Evolutionary conservation across 2,329 filamentous ascomycete genomes (phyloP), one percentile per base, ranked within the genome.

Genomic region (Boeremia lycopersici): DNA sequence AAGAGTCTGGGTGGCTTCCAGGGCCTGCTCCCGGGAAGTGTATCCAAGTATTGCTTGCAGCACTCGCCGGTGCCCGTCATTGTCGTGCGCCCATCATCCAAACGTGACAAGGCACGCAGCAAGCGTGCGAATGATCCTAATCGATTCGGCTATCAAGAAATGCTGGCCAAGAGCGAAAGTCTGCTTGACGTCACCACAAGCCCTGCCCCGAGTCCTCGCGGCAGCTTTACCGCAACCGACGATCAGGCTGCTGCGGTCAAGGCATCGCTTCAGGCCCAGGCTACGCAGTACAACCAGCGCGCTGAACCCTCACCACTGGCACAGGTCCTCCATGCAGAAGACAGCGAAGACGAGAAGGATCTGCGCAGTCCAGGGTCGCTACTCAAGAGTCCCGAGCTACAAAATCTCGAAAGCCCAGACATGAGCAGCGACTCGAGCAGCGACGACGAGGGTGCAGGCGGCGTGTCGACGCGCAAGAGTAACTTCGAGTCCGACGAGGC

Each of bases 21-120:
- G 71, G 90, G 91, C 42, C 80, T 96, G 28, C 84, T 96, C 36
- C 91, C 90, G 43, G 95, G 91, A 60, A 95, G 90, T 0, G 93
- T 96, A 39, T 96, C 91, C 25, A 96, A 96, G 72, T 97, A 96
- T 76, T 96, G 93, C 68, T 82, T 96, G 11, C 93, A 97, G 71
- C 93, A 96, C 73, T 96, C 90, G 1, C 92, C 93, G 0, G 90
- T 97, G 1, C 93, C 93, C 1, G 93, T 96, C 7, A 93, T 96
- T 28, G 93, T 97, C 29, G 93, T 96, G 9, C 86, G 93, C 4
- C 92, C 93, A 31, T 89, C 89, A 29, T 89, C 90, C 57, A 96
- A 96, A 77, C 88, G 93, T 17, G 85, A 90, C 70, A 95, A 95
- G 77, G 96, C 96, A 78, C 96, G 95, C 76, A 83, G 84, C 55